Evolutionary conservation across 2,329 filamentous ascomycete species (phyloP), one percentile per base, ranked within the genome.

Genomic region (Cladophialophora immunda): DNA sequence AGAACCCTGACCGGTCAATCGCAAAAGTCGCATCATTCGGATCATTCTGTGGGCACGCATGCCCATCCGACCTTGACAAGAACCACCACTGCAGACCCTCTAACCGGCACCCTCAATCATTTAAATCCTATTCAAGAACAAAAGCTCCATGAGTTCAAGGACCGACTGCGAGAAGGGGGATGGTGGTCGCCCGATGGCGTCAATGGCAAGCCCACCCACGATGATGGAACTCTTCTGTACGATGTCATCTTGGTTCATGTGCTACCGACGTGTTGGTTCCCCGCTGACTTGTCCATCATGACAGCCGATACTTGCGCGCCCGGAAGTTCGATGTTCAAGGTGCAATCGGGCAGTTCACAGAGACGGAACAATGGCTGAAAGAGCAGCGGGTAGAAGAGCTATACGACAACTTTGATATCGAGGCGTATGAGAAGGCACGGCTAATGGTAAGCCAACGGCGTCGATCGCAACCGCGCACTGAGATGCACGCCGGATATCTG

Each of bases 291-390:
- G 59, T 62, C 6, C 47, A 30, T 58, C 34, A 19, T 58, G 66
- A 22, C 74, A 95, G 92, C 69, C 92, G 94, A 67, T 97, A 91
- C 78, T 84, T 97, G 58, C 91, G 94, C 74, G 94, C 94, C 36
- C 89, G 94, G 64, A 91, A 89, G 78, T 97, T 94, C 83, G 82
- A 90, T 30, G 86, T 92, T 9, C 81, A 88, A 71, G 93, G 94
- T 72, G 94, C 94, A 13, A 90, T 90, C 76, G 85, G 82, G 66
- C 94, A 97, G 80, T 97, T 97, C 81, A 89, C 90, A 74, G 92
- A 93, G 62, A 97, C 93, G 0, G 93, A 97, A 79, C 87, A 92
- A 66, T 97, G 94, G 92, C 89, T 94, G 68, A 87, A 87, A 72
- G 88, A 91, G 69, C 94, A 94, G 78, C 84, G 92, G 71, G 86